Evolutionary conservation across 805 yeast species (phyloP).

Genomic region (Wickerhamiella azymoides): DNA sequence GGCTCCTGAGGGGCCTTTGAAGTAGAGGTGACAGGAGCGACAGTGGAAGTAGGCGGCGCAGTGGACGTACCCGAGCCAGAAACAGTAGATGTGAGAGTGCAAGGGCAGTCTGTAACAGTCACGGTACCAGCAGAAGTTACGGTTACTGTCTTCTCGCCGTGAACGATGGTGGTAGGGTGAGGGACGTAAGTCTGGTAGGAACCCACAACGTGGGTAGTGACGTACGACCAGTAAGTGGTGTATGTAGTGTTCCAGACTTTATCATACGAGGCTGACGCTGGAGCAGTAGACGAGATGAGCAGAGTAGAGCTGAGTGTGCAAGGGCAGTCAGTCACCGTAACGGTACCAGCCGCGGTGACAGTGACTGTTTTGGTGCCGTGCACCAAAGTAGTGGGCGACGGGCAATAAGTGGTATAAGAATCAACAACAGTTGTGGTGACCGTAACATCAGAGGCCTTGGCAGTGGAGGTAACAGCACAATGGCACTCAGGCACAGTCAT

Average conservation of each 20-base stretch:
- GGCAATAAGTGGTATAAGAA: slow-evolving; percentile 1
- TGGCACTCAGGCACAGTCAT: slow-evolving; percentile 2
- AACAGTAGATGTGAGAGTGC: neutral
- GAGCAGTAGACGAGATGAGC: neutral
- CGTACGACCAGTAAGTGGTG: too few species aligned
- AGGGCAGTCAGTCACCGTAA: slow-evolving; percentile 1
- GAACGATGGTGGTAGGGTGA: neutral
- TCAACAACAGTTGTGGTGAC: slow-evolving; percentile 1
- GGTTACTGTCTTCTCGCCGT: neutral
- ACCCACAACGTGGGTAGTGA: neutral
- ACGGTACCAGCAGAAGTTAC: neutral
- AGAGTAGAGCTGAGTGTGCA: neutral
- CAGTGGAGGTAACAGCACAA: slow-evolving; percentile 4
- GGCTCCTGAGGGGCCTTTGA: neutral
- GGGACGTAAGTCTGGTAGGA: neutral
- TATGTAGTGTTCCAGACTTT: neutral
- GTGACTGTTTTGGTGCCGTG: slow-evolving; percentile 1
- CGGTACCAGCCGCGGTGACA: neutral
- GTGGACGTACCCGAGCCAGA: neutral
- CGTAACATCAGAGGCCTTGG: neutral
- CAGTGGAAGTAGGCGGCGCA: too few species aligned
- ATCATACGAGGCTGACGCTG: slow-evolving; percentile 6
- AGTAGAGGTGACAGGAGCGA: neutral
- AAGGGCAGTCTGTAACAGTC: slow-evolving; percentile 4
- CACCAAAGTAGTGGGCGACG: neutral